Evolutionary conservation across 306 rosid species (phyloP).

Genomic region (Quercus parvula): DNA sequence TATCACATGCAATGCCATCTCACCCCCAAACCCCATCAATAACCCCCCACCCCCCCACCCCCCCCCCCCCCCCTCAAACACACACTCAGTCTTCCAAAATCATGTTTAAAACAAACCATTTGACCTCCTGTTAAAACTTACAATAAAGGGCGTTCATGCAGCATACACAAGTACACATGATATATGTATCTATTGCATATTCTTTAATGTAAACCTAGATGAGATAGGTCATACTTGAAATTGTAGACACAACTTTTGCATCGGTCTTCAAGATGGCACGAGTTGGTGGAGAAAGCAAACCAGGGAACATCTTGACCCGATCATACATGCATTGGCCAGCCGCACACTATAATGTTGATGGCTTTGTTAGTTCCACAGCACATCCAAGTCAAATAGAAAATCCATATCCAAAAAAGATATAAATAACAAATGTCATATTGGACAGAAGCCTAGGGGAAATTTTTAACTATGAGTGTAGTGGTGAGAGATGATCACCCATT

Average conservation of each 20-base stretch:
- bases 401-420: not conserved
- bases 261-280: constrained; percentile 39
- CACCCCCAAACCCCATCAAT: not conserved
- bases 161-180: not conserved
- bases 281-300: constrained; percentile 45
- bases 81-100: not conserved
- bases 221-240: constrained; percentile 39
- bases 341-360: constrained; percentile 57
- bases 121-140: not conserved
- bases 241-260: constrained; percentile 40
- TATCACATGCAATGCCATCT: too few relatives aligned
- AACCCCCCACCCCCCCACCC: not conserved
- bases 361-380: constrained; percentile 15
- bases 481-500: too few relatives aligned
- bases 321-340: constrained; percentile 72
- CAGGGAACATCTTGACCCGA: constrained; percentile 39
- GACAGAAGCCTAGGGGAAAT: too few relatives aligned
- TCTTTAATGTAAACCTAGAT: not conserved
- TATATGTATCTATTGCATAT: constrained; percentile 2
- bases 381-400: not conserved
- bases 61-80: not conserved
- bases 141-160: not conserved
- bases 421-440: not conserved
- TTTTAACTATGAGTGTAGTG: too few relatives aligned
- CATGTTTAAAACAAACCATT: not conserved